Evolutionary conservation across 352 stramenopile species (phyloP).

Genomic region (Pythium utonaiense): DNA sequence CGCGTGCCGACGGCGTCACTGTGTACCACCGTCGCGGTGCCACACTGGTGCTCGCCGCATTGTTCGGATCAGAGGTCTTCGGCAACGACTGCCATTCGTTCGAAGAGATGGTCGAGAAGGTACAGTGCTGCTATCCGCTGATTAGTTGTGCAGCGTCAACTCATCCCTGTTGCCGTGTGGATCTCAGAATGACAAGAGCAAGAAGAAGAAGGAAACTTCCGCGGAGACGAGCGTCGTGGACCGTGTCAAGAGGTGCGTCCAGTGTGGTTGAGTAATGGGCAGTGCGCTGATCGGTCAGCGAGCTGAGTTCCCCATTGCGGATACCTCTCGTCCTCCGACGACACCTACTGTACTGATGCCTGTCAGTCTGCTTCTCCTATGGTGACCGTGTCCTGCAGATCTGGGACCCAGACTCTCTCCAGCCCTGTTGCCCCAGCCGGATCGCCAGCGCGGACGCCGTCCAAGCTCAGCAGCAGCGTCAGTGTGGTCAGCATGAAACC

Average conservation of each 20-base stretch:
- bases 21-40: constrained; percentile 84
- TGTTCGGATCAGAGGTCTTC: constrained; percentile 64
- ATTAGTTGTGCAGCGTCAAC: neutral
- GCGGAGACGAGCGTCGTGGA: constrained; percentile 11
- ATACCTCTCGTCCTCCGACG: neutral
- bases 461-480: neutral
- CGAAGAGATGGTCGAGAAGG: constrained; percentile 86
- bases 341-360: constrained; percentile 2
- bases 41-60: constrained; percentile 56
- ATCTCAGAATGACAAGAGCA: constrained; percentile 18
- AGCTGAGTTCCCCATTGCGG: neutral
- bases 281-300: neutral
- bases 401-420: neutral
- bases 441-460: neutral
- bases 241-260: constrained; percentile 21
- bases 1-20: constrained; percentile 74
- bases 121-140: neutral
- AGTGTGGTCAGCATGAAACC: neutral
- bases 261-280: neutral
- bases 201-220: constrained; percentile 24
- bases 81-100: constrained; percentile 52
- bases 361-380: constrained; percentile 16
- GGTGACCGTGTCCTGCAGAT: constrained; percentile 1
- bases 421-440: neutral
- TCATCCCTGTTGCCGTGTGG: neutral